Percentiles rank a stretch among this genome's conserved stretches.
Evolutionary conservation across 495 filamentous ascomycete species (phyloP).

Genomic region (Trichodelitschia bisporula): DNA sequence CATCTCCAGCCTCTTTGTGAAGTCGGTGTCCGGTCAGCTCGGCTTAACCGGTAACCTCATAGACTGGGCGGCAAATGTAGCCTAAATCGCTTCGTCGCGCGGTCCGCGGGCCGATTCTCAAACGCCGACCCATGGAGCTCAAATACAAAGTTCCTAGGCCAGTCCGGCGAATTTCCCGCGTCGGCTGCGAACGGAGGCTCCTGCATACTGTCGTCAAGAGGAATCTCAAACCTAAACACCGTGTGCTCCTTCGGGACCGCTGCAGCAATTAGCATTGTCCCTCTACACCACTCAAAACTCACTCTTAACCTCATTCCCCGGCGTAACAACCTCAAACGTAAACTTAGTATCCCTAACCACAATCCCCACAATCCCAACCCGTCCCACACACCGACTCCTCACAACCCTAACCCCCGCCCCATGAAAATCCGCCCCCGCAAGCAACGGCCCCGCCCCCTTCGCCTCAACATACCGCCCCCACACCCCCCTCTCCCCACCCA

Average conservation of each 20-base stretch:
- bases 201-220: slow-evolving; percentile 22
- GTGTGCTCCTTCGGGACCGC: slow-evolving; percentile 74
- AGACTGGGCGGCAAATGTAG: no score
- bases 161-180: no score
- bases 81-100: no score
- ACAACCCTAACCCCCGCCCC: slow-evolving; percentile 70
- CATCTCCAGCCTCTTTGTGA: no score
- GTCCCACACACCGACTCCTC: slow-evolving; percentile 47
- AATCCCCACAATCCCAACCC: slow-evolving; percentile 67
- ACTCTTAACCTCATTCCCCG: slow-evolving; percentile 35
- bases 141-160: no score
- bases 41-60: no score
- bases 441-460: slow-evolving; percentile 32
- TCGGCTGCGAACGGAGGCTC: no score
- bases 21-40: no score
- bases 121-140: no score
- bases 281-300: slow-evolving; percentile 8
- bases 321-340: slow-evolving; percentile 61
- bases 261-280: slow-evolving; percentile 8
- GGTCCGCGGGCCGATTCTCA: no score
- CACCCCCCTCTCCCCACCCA: slow-evolving; percentile 12
- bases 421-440: slow-evolving; percentile 72
- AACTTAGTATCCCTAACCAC: slow-evolving; percentile 74
- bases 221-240: slow-evolving; percentile 55
- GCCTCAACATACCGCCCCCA: slow-evolving; percentile 15